Conservation (phyloP, 768 basidiomycete species). For the Suillus subalutaceus region DNA sequence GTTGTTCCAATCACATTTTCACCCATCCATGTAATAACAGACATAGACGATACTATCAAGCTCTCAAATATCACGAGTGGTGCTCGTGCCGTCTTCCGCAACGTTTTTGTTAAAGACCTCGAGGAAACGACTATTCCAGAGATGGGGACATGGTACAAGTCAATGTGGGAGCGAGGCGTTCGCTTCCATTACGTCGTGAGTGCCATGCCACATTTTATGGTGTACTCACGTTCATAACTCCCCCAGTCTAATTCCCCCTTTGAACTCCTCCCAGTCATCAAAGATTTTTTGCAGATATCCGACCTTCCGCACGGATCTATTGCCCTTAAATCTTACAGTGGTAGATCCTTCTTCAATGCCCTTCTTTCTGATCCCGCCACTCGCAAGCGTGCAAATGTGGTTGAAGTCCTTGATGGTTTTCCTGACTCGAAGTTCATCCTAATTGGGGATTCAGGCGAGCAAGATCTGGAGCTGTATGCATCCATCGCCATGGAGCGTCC, state of each 20-base stretch:
- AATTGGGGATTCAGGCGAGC: constrained; percentile 92
- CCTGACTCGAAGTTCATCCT: constrained; percentile 77
- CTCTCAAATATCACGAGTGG: constrained; percentile 75
- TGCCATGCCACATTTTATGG: constrained; percentile 17
- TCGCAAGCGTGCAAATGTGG: constrained; percentile 79
- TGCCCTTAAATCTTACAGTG: constrained; percentile 83
- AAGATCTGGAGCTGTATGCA: constrained; percentile 91
- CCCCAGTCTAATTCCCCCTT: constrained; percentile 85
- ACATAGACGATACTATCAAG: constrained; percentile 89
- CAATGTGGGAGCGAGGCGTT: constrained; percentile 71
- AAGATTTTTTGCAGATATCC: constrained; percentile 72
- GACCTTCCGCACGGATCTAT: constrained; percentile 76
- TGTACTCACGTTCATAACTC: constrained; percentile 10
- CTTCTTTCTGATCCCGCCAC: constrained; percentile 81
- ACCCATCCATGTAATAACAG: constrained; percentile 81
- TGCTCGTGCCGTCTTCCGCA: constrained; percentile 81
- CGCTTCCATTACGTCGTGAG: constrained; percentile 89
- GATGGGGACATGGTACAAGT: constrained; percentile 78
- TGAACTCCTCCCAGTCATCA: constrained; percentile 78
- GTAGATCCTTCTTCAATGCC: constrained; percentile 80
- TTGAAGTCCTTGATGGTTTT: constrained; percentile 79
- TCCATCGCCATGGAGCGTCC: constrained; percentile 72
- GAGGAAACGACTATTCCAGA: constrained; percentile 79
- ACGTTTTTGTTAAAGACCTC: constrained; percentile 88
- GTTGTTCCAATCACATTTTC: constrained; percentile 59